Evolutionary conservation across 2,329 filamentous ascomycete species (phyloP), one percentile per base, ranked within the genome.

Genomic region (Sporothrix schenckii): DNA sequence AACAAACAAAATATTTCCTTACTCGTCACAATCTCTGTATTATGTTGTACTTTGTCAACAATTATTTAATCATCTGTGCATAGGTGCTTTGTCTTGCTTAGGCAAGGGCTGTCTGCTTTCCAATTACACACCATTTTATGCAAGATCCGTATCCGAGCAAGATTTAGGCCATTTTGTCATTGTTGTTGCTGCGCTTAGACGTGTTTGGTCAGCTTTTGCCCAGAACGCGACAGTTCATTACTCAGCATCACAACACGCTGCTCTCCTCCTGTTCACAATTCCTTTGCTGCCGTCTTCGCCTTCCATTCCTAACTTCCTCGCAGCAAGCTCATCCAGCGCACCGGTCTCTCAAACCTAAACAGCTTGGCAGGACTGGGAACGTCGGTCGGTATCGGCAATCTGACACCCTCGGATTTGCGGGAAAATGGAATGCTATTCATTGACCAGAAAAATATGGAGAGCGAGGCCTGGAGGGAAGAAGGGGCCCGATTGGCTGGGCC

Each of bases 401-500:
- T 39, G 63, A 52, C n/a, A 27, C 27, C 21, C 9, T 47, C 66
- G 24, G 52, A 58, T 39, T 68, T 68, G 52, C 66, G 66, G 66
- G 52, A 68, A 49, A 68, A 56, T 58, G 19, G 14, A 47, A 56
- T 9, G 47, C 47, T 10, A 21, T 54, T 16, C 9, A 21, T 34
- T 7, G 24, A 47, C 9, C 2, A 66, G 34, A 10, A 34, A n/a
- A 44, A 44, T 14, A 54, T 66, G 49, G 41, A 16, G 41, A 16
- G 41, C 41, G 41, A 4, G 41, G 13, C 41, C 16, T 16, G 10
- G 41, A 44, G 14, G 41, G 14, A 44, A 14, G 14, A 50, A 30
- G 39, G 65, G 65, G 65, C 13, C 49, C n/a, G 65, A 67, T 66
- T 66, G 61, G 34, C 63, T 21, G 41, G 58, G n/a, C 34, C 21